Evolutionary conservation across 1,284 basidiomycete species (phyloP).

Genomic region (Neotropicomus parvogracilis): DNA sequence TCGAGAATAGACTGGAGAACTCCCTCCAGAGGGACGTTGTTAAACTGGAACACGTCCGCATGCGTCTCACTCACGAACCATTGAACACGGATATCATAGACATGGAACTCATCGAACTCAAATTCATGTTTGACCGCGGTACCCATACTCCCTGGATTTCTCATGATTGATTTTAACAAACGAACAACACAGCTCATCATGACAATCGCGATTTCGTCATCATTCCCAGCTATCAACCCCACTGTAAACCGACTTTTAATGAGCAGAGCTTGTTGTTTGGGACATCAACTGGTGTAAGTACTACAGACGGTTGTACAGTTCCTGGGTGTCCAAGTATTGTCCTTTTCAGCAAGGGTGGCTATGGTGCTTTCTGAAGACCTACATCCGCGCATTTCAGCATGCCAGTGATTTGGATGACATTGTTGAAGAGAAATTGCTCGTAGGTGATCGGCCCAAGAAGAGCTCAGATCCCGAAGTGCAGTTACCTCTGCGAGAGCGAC

Average conservation of each 20-base stretch:
- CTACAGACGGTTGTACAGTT: background rate
- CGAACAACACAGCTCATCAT: constrained; percentile 50
- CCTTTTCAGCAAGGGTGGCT: constrained; percentile 62
- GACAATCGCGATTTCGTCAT: constrained; percentile 83
- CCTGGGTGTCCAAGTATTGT: constrained; percentile 4
- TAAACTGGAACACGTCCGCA: constrained; percentile 76
- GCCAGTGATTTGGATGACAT: constrained; percentile 73
- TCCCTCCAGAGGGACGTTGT: constrained; percentile 77
- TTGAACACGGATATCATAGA: constrained; percentile 66
- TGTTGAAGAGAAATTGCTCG: constrained; percentile 72
- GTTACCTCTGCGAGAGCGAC: constrained; percentile 53
- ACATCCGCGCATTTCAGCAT: constrained; percentile 70
- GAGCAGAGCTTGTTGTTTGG: constrained; percentile 66
- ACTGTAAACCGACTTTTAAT: constrained; percentile 46
- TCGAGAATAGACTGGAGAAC: constrained; percentile 73
- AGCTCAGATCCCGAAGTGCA: constrained; percentile 48
- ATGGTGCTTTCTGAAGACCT: constrained; percentile 64
- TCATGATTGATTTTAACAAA: constrained; percentile 11
- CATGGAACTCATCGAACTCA: constrained; percentile 77
- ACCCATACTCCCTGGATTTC: constrained; percentile 27
- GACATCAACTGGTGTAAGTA: constrained; percentile 57
- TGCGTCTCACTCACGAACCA: constrained; percentile 73
- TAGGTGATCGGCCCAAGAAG: constrained; percentile 73
- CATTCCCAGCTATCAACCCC: constrained; percentile 74
- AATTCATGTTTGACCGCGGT: constrained; percentile 80